Base-by-base conservation (phyloP, 345 rosid genomes). In the sweet orange (Citrus sinensis) region DNA sequence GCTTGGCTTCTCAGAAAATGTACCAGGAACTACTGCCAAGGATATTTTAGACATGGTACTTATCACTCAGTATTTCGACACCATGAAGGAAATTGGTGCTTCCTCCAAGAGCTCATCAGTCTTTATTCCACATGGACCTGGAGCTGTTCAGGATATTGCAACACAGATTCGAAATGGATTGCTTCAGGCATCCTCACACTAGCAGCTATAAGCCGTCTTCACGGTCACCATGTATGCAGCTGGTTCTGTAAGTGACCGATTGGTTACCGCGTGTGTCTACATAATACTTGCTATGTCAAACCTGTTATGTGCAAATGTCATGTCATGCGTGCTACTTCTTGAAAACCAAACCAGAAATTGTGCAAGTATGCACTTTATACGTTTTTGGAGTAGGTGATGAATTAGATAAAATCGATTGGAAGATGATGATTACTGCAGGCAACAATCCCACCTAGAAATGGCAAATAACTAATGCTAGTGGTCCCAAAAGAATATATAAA, bases 1-100 rank as follows among this genome's bases (percentile, higher is more conserved):
- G 51, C 82, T 88, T 0, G 91, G 88, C 9, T 88, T 88, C 82
- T 87, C 90, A 0, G 87, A 82, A 17, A 87, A 87, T 67, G 90
- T 87, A 51, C 90, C 90, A 0, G 90, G 90, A 64, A 87, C 90
- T 16, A 81, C 88, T 5, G 85, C 90, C 70, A 78, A 59, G 67
- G 80, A 78, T 27, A 19, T 64, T 20, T 19, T 83, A 6, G 83
- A 80, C 71, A 79, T 83, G 83, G 83, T 83, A 4, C 81, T 80
- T 4, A 77, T 83, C 19, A 83, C 81, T 11, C 83, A 76, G 67
- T 83, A 76, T 62, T 83, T 83, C 10, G 80, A 80, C 42, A 76
- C 81, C 73, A 68, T 76, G 83, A 83, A 76, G 73, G 83, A 83
- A 46, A 76, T 83, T 25, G 83, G 83, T 1, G 85, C 85, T n/a